Base-by-base conservation (phyloP, 2,329 filamentous ascomycete genomes). In the Penicillium sp. region DNA sequence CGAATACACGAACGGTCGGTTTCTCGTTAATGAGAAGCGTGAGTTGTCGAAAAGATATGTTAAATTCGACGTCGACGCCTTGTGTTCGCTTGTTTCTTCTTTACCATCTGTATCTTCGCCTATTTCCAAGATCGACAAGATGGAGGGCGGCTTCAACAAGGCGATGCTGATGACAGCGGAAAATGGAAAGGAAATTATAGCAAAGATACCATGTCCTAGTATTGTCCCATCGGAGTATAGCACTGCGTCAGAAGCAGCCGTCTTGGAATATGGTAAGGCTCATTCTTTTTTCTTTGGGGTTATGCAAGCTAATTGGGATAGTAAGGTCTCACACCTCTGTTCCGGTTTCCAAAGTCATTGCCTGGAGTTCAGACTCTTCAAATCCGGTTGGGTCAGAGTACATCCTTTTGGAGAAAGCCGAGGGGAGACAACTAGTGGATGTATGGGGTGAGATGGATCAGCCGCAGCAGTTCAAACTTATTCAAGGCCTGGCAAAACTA, bases 331-430 rank as follows among this genome's bases (percentile, higher is more conserved):
- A 62, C 62, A 52, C 59, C 4, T 56, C 60, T 40, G 42, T 63
- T 35, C 68, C 66, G 0, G 67, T 69, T 26, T 62, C 66, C 2
- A 63, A 63, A 54, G 65, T 71, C 20, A 47, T 68, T 42, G 62
- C 63, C 2, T 71, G 65, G 66, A 63, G 57, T 52, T 60, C 60
- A 8, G 62, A 68, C 24, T 1, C 59, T 9, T 62, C 61, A 8
- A 71, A 71, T 24, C 63, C 66, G 16, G 61, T 73, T 11, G 66
- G 69, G 5, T 60, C 61, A 1, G 71, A 74, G 59, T 73, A 70
- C 47, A 72, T 73, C 23, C 56, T 73, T 7, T 70, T 72, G 67
- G 68, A 72, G 51, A 70, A 67, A 43, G 64, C 63, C n/a, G 5
- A 38, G 8, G 69, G 69, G 1, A 55, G 40, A 28, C 65, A 67